These are phyloP conservation scores for Penstemon newberryi DNA, from an alignment of 257 asterid genomes.

Conservation along the genomic window DNA sequence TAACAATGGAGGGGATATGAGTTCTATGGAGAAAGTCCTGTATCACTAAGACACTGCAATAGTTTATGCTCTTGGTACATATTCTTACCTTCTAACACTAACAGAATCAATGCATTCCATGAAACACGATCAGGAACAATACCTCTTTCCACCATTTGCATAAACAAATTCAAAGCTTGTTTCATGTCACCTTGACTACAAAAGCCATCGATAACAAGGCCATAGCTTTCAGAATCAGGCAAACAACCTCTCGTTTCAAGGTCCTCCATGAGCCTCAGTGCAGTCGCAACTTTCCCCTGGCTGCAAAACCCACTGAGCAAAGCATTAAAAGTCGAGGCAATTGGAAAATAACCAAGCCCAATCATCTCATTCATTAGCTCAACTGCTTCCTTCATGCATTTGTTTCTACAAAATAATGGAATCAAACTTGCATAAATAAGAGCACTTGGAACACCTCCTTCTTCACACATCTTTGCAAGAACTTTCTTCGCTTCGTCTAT, in stretches of 20 bases:
- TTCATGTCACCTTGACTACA: constrained; percentile 51
- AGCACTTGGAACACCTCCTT: constrained; percentile 62
- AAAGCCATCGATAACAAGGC: constrained; percentile 37
- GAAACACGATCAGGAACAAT: constrained; percentile 44
- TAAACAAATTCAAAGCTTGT: constrained; percentile 42
- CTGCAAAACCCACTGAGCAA: constrained; percentile 55
- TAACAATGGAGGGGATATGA: background rate
- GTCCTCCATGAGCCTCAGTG: constrained; percentile 66
- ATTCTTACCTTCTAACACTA: constrained; percentile 30
- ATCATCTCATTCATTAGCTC: constrained; percentile 66
- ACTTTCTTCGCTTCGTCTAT: constrained; percentile 46
- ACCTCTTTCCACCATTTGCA: constrained; percentile 64
- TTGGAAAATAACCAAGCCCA: constrained; percentile 46
- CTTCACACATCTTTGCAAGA: constrained; percentile 51
- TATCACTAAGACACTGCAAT: constrained; percentile 26
- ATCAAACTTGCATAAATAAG: constrained; percentile 56
- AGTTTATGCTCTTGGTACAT: constrained; percentile 31
- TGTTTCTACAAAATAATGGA: constrained; percentile 44
- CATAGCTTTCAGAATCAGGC: constrained; percentile 59
- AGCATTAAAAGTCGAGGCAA: constrained; percentile 51
- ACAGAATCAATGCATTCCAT: constrained; percentile 56
- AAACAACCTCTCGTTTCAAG: constrained; percentile 50
- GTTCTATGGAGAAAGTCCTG: constrained; percentile 11
- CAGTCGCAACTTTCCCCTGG: constrained; percentile 52
- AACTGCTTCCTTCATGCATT: constrained; percentile 56